A percentile compares a stretch with the other conserved stretches of the same genome.
Conservation (phyloP, 2,329 filamentous ascomycete species). For the Colletotrichum sp. region DNA sequence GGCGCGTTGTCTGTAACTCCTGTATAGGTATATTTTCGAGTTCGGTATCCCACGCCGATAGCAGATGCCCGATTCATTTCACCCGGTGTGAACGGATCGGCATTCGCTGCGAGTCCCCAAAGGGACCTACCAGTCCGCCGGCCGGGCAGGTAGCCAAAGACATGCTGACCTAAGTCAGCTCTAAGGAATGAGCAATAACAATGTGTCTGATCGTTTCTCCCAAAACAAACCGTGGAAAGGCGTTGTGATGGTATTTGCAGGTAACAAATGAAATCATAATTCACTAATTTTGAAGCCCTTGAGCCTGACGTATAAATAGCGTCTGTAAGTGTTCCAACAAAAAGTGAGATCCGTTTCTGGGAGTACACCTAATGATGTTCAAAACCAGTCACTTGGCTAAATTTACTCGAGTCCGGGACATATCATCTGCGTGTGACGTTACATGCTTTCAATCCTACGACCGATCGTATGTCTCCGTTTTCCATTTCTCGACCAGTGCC, state of each 20-base stretch:
- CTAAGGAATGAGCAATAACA: not conserved
- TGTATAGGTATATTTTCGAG: not conserved
- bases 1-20: not conserved
- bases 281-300: not conserved
- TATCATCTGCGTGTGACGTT: not conserved
- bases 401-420: not conserved
- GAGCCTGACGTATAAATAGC: not conserved
- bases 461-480: not conserved
- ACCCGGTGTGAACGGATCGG: not conserved
- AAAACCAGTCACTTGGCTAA: not conserved
- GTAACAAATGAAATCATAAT: not conserved
- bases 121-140: not conserved
- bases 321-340: not conserved
- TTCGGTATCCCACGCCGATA: not conserved
- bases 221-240: not conserved
- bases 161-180: not conserved
- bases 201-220: not conserved
- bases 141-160: not conserved
- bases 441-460: not conserved
- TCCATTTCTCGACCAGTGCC: not conserved
- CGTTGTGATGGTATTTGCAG: not conserved
- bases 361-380: not conserved
- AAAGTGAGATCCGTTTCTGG: not conserved
- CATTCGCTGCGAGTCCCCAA: rapidly evolving
- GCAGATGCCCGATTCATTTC: not conserved